These are phyloP conservation scores for Micromonas pusilla DNA, from an alignment of 139 green algal species.

Conservation along the genomic window DNA sequence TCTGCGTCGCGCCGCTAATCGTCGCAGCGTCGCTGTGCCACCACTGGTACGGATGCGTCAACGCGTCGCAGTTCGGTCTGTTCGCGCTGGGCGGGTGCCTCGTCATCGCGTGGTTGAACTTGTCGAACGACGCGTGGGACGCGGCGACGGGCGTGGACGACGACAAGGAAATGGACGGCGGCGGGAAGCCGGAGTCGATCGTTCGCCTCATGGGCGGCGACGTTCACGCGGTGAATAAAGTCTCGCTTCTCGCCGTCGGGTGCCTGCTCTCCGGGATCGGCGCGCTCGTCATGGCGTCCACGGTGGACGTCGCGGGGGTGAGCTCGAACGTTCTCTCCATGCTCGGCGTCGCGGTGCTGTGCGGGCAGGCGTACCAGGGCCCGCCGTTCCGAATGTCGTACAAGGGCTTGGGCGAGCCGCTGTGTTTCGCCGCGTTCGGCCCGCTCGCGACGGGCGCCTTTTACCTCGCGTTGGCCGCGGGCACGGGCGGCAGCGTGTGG, in stretches of 20 bases:
- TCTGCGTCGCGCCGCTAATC: slow-evolving; percentile 73
- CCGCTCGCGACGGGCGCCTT: slow-evolving; percentile 85
- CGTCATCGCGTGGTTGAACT: slow-evolving; percentile 95
- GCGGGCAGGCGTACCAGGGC: slow-evolving; percentile 95
- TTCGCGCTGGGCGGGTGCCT: slow-evolving; percentile 54
- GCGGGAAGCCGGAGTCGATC: slow-evolving; percentile 85
- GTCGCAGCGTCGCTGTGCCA: slow-evolving; percentile 40
- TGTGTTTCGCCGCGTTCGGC: slow-evolving; percentile 95
- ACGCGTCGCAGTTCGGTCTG: slow-evolving; percentile 20
- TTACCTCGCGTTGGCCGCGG: slow-evolving; percentile 64
- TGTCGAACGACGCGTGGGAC: slow-evolving; percentile 96
- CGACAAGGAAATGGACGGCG: too few relatives aligned
- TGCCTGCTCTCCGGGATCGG: background rate
- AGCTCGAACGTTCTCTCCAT: slow-evolving; percentile 38
- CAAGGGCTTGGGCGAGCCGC: slow-evolving; percentile 89
- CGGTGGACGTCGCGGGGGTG: background rate
- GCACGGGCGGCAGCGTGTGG: background rate
- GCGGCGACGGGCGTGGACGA: slow-evolving; percentile 77
- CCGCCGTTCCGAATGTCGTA: slow-evolving; percentile 94
- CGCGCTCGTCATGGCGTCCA: background rate
- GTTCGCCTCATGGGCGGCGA: slow-evolving; percentile 70
- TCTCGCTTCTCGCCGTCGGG: background rate
- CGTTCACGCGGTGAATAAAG: background rate
- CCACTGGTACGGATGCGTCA: background rate
- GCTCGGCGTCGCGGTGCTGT: slow-evolving; percentile 68